Percentiles rank a stretch among this genome's conserved stretches.
phyloP scores from a whole-genome alignment of 2,329 filamentous ascomycete genomes.

The Ophiostoma ulmi region DNA sequence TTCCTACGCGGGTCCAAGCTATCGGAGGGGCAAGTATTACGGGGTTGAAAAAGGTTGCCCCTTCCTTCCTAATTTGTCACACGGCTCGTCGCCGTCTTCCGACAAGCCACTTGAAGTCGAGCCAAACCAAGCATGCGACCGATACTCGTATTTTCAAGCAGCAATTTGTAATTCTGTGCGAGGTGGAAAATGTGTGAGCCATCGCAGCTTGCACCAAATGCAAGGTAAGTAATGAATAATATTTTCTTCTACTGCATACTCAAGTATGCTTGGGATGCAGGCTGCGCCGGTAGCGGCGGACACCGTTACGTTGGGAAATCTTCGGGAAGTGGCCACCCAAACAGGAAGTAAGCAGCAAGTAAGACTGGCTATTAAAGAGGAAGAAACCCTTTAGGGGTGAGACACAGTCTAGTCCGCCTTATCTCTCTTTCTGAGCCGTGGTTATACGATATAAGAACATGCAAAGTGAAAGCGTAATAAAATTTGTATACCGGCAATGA shows the following conservation, averaged over 20 bases:
- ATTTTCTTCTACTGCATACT: background rate
- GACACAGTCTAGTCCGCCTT: background rate
- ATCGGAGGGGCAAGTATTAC: constrained; percentile 6
- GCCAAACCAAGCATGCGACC: background rate
- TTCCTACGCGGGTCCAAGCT: constrained; percentile 3
- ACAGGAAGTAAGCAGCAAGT: background rate
- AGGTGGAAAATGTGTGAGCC: background rate
- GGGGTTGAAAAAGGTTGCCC: background rate
- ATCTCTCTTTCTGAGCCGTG: background rate
- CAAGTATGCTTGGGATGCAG: background rate
- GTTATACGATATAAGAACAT: background rate
- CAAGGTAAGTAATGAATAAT: background rate
- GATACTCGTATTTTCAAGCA: background rate
- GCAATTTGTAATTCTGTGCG: background rate
- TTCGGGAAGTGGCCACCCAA: background rate
- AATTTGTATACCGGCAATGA: background rate
- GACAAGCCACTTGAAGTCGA: constrained; percentile 3
- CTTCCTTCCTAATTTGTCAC: constrained; percentile 11
- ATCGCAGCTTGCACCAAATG: background rate
- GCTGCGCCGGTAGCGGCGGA: background rate
- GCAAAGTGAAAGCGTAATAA: background rate
- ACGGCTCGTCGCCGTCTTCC: constrained; percentile 22
- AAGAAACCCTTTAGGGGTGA: background rate
- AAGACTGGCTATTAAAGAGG: background rate
- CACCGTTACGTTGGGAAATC: constrained; percentile 1